Conservation (phyloP, 2,329 filamentous ascomycete species). For the Curvularia sp. region DNA sequence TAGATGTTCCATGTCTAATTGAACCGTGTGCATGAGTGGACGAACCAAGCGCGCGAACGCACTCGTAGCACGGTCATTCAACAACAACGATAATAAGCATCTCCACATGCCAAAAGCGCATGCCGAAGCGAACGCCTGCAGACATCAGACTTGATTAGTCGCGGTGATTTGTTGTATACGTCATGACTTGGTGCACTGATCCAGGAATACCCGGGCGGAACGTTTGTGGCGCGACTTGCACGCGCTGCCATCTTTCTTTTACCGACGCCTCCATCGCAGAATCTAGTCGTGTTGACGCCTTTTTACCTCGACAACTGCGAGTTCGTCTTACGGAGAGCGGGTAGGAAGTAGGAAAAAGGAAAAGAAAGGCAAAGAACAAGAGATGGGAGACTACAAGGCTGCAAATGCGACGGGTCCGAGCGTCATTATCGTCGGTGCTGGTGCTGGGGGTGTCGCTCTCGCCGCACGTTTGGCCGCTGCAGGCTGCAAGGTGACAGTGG, state of each 20-base stretch:
- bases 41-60: neutral
- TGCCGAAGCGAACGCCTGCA: neutral
- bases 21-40: neutral
- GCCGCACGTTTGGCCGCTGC: constrained; percentile 75
- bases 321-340: no score
- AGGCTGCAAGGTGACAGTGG: constrained; percentile 73
- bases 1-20: neutral
- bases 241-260: constrained; percentile 9
- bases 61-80: neutral
- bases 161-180: constrained; percentile 21
- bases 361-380: neutral
- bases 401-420: constrained; percentile 25
- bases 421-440: constrained; percentile 64
- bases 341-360: neutral
- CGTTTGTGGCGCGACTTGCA: constrained; percentile 20
- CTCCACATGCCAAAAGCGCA: constrained; percentile 6
- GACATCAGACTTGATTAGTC: constrained; percentile 8
- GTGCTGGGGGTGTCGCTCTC: constrained; percentile 74
- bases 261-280: neutral
- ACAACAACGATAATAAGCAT: constrained; percentile 7
- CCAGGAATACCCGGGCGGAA: constrained; percentile 13
- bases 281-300: neutral
- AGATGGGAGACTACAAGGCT: constrained; percentile 20
- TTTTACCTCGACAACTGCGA: neutral
- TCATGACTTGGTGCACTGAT: constrained; percentile 25